Percentiles rank a stretch among this genome's conserved stretches.
These are phyloP conservation scores for Ophiostoma ips DNA, from an alignment of 2,329 filamentous ascomycete species.

Conservation along the genomic window DNA sequence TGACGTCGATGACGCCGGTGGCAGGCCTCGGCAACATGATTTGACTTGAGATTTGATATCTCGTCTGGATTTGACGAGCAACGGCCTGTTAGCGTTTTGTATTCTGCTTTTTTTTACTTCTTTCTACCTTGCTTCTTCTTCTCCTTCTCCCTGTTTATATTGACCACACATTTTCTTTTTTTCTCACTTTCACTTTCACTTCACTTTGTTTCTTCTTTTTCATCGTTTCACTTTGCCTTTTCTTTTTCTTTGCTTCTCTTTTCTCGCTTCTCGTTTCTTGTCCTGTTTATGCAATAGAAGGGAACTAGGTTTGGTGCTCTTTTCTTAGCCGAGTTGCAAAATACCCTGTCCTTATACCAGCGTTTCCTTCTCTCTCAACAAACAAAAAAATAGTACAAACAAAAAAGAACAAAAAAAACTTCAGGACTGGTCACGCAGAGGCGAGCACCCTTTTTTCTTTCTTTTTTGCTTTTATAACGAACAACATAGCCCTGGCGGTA, in stretches of 20 bases:
- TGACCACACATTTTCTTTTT: not conserved
- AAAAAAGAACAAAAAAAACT: not conserved
- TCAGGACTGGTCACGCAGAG: no score
- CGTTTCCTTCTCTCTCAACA: no score
- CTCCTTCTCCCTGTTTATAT: not conserved
- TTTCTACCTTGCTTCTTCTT: not conserved
- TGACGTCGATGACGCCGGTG: slow-evolving; percentile 21
- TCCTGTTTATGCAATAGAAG: not conserved
- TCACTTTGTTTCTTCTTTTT: not conserved
- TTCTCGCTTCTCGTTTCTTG: not conserved
- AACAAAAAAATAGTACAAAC: no score
- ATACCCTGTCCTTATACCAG: no score
- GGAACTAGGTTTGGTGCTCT: not conserved
- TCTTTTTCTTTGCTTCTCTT: not conserved
- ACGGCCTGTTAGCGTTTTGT: no score
- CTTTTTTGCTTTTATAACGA: not conserved
- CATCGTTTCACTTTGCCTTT: not conserved
- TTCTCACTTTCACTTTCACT: no score
- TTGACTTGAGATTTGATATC: slow-evolving; percentile 17
- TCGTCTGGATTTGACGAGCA: not conserved
- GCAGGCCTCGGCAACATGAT: slow-evolving; percentile 34
- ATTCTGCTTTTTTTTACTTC: not conserved
- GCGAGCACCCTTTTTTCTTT: no score
- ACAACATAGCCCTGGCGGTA: not conserved
- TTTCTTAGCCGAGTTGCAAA: not conserved